These are phyloP conservation scores for Alternaria solani DNA, from an alignment of 2,329 filamentous ascomycete genomes.

Conservation along the genomic window DNA sequence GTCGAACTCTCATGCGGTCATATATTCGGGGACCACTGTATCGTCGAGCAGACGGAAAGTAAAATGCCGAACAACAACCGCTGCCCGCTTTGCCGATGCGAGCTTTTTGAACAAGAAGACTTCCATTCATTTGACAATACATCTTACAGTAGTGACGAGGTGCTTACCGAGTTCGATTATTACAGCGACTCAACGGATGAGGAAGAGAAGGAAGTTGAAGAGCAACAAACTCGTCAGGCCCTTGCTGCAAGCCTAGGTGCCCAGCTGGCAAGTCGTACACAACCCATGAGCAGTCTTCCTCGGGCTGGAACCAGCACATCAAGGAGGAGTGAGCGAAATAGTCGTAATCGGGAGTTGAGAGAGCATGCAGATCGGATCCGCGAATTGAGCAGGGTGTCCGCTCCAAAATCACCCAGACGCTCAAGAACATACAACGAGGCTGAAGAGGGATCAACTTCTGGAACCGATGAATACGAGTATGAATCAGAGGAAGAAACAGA, in stretches of 20 bases:
- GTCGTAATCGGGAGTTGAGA: neutral
- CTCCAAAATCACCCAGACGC: neutral
- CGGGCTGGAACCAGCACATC: neutral
- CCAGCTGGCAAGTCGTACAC: neutral
- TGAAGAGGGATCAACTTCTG: neutral
- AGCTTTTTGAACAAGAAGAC: constrained; percentile 1
- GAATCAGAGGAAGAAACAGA: neutral
- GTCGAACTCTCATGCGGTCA: constrained; percentile 5
- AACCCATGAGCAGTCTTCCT: neutral
- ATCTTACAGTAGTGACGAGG: neutral
- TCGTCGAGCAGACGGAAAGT: constrained; percentile 1
- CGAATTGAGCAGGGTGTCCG: neutral
- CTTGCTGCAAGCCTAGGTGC: neutral
- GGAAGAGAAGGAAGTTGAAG: neutral
- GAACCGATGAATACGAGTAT: neutral
- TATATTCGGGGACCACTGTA: constrained; percentile 10
- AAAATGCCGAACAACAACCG: neutral
- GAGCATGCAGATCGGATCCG: neutral
- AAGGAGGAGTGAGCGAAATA: neutral
- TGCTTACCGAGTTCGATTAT: neutral
- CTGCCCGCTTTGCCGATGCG: constrained; percentile 1
- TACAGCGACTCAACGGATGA: neutral
- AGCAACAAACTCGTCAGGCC: neutral
- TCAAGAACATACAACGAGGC: neutral
- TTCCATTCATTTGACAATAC: neutral